These are phyloP conservation scores for Colletotrichum sp. DNA, from an alignment of 2,329 filamentous ascomycete species.

Conservation along the genomic window DNA sequence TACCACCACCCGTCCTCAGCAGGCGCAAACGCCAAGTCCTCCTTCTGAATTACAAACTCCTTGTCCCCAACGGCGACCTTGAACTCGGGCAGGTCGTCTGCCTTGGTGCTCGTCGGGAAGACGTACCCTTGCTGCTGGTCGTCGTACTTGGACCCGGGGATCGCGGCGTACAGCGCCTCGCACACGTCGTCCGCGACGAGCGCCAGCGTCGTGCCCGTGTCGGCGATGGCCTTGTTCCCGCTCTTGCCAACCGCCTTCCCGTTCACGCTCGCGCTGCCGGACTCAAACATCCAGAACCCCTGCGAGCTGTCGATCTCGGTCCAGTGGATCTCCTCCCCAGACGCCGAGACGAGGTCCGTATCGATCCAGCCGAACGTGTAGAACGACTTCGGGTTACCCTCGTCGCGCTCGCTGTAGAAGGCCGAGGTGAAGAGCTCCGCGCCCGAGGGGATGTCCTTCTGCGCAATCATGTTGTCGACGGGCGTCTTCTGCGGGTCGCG, in stretches of 20 bases:
- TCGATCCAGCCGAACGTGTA: slow-evolving; percentile 78
- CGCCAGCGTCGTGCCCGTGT: slow-evolving; percentile 69
- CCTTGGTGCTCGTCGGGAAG: slow-evolving; percentile 45
- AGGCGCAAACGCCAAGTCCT: slow-evolving; percentile 12
- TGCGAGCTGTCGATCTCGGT: slow-evolving; percentile 62
- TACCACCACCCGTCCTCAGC: slow-evolving; percentile 13
- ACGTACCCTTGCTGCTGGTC: slow-evolving; percentile 30
- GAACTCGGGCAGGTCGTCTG: slow-evolving; percentile 46
- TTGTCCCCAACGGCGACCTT: slow-evolving; percentile 62
- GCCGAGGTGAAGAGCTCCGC: slow-evolving; percentile 39
- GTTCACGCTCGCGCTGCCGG: slow-evolving; percentile 61
- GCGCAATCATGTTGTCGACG: slow-evolving; percentile 73
- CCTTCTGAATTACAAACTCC: slow-evolving; percentile 31
- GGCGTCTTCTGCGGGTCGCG: slow-evolving; percentile 66
- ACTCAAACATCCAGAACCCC: slow-evolving; percentile 75
- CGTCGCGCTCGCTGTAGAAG: slow-evolving; percentile 34
- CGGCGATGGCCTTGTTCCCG: slow-evolving; percentile 54
- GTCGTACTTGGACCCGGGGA: slow-evolving; percentile 25
- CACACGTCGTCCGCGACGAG: slow-evolving; percentile 41
- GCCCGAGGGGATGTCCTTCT: slow-evolving; percentile 74
- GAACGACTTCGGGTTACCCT: slow-evolving; percentile 63
- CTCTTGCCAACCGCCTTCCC: slow-evolving; percentile 38
- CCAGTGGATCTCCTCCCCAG: slow-evolving; percentile 62
- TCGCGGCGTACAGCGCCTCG: slow-evolving; percentile 27
- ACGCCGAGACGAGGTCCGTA: slow-evolving; percentile 60